Evolutionary conservation across 2,329 filamentous ascomycete species (phyloP), one percentile per base, ranked within the genome.

Genomic region (Reticulascus tulasneorum): DNA sequence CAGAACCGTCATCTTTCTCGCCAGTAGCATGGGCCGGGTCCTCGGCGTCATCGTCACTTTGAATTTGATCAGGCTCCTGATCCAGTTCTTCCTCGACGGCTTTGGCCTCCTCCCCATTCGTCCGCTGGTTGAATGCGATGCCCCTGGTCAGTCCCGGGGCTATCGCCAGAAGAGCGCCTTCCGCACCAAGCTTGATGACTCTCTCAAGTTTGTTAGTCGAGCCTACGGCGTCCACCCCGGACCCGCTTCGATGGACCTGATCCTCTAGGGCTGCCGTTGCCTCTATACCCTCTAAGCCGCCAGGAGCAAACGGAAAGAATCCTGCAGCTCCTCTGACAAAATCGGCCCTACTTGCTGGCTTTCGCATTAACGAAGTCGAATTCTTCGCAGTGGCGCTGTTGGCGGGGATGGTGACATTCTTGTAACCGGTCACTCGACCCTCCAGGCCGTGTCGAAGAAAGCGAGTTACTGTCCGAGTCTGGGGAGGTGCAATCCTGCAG

Each of bases 341-440:
- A 32, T 97, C 90, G 20, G 86, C 87, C 44, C 86, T 78, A 38
- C 80, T 82, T 11, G 87, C 91, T 4, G 91, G 91, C 55, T 94
- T 94, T 29, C 93, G 78, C 12, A 86, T 68, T 25, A 96, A 71
- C 6, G 89, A 95, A 0, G 90, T 97, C 4, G 89, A 96, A 55
- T 94, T 95, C 64, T 96, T 98, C 30, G 89, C 91, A 12, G 86
- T 96, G 12, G 86, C 87, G 51, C 85, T 94, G 52, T 82, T 86
- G 22, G 87, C 87, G 6, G 91, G 88, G 8, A 97, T 81, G 1
- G 93, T 96, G 33, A 97, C 86, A 58, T 96, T 93, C 55, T 83
- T 85, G 62, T 98, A 97, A 33, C 90, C 90, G 8, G 87, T 94
- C 17, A 98, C 91, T 34, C 84, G 78, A 16, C 93, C 93, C 62